phyloP scores from a whole-genome alignment of 2,329 filamentous ascomycete genomes.

The Ustilaginoidea virens region DNA sequence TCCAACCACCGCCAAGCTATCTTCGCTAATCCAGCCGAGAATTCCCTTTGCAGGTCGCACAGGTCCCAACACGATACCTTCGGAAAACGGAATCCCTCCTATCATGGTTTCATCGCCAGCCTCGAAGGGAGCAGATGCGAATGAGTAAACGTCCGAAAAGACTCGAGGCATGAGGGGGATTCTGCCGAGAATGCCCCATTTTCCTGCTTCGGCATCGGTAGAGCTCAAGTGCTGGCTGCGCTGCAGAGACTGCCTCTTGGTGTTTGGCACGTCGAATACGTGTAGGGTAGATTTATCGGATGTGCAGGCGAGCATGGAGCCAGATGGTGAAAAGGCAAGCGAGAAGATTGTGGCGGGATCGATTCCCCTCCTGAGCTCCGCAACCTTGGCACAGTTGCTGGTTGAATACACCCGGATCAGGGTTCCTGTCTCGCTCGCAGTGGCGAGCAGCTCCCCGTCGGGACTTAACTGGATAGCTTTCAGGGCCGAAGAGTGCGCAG shows the following conservation, averaged over 20 bases:
- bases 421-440: conserved; percentile 82
- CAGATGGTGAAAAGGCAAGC: conserved; percentile 72
- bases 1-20: conserved; percentile 59
- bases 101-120: conserved; percentile 56
- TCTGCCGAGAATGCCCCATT: conserved; percentile 75
- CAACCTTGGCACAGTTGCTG: conserved; percentile 61
- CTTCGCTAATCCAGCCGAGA: conserved; percentile 69
- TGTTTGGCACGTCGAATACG: conserved; percentile 69
- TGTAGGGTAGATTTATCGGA: conserved; percentile 95
- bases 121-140: conserved; percentile 66
- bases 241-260: conserved; percentile 22
- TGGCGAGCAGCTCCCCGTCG: conserved; percentile 71
- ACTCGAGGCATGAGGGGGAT: conserved; percentile 73
- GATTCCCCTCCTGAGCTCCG: conserved; percentile 75
- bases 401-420: conserved; percentile 77
- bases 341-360: conserved; percentile 81
- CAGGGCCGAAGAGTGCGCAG: conserved; percentile 68
- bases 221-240: conserved; percentile 15
- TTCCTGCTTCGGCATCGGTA: conserved; percentile 36
- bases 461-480: conserved; percentile 65
- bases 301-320: conserved; percentile 70
- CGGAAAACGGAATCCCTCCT: conserved; percentile 26
- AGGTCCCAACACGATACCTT: conserved; percentile 31
- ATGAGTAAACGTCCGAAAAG: conserved; percentile 83
- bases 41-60: conserved; percentile 61